phyloP scores from a whole-genome alignment of 306 rosid genomes.

The Rubus parviflorus region DNA sequence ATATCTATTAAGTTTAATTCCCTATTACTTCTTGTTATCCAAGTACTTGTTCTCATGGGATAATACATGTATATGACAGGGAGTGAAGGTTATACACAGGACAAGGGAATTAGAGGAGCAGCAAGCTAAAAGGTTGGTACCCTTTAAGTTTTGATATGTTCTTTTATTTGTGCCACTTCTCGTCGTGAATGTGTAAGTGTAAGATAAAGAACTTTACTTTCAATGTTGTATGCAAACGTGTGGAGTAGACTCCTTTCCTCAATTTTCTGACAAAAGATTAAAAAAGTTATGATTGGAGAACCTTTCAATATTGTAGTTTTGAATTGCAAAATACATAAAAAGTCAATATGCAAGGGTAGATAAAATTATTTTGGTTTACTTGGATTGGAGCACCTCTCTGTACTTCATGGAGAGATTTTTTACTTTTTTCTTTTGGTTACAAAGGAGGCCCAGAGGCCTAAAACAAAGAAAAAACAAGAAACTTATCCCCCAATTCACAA shows the following conservation, averaged over 20 bases:
- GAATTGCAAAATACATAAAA: background rate
- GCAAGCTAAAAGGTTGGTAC: conserved; percentile 77
- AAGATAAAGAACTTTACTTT: background rate
- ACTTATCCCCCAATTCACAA: no score
- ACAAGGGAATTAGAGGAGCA: conserved; percentile 88
- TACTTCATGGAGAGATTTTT: background rate
- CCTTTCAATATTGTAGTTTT: background rate
- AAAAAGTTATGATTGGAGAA: background rate
- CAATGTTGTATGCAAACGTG: background rate
- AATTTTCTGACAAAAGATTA: background rate
- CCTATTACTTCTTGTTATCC: background rate
- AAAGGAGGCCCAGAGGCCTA: no score
- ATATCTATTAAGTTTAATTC: conserved; percentile 5
- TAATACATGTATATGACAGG: conserved; percentile 44
- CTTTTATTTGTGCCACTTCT: background rate
- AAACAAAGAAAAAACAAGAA: no score
- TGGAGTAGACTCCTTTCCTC: background rate
- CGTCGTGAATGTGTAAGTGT: background rate
- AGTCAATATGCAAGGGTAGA: background rate
- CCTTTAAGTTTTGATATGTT: background rate
- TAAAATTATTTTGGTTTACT: background rate
- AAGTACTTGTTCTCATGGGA: conserved; percentile 18
- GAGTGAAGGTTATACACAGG: conserved; percentile 82
- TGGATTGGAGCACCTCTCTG: background rate
- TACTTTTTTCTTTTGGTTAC: no score